Conservation (phyloP, 306 rosid species). For the Clitoria ternatea region DNA sequence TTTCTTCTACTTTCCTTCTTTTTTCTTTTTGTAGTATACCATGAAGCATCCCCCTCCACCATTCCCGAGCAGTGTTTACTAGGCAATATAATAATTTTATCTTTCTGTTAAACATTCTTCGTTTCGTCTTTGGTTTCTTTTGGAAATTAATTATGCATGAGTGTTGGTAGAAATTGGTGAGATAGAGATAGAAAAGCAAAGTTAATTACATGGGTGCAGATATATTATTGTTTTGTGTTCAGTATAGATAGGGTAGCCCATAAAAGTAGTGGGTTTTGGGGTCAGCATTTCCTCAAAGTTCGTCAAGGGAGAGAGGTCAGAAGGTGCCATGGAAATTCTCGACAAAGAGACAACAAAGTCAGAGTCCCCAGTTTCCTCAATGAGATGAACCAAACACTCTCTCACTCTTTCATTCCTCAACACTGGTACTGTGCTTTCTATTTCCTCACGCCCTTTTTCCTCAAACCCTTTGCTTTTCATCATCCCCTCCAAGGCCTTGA, state of each 20-base stretch:
- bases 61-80: neutral
- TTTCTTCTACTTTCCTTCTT: neutral
- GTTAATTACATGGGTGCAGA: too few species aligned
- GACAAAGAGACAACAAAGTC: slow-evolving; percentile 71
- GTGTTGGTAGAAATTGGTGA: neutral
- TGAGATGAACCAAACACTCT: slow-evolving; percentile 24
- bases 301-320: slow-evolving; percentile 22
- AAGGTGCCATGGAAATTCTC: slow-evolving; percentile 53
- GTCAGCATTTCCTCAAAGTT: slow-evolving; percentile 13
- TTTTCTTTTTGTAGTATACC: neutral
- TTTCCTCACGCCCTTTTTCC: neutral
- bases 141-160: too few species aligned
- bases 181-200: too few species aligned
- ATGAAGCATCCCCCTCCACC: neutral
- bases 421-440: neutral
- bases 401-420: neutral
- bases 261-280: neutral
- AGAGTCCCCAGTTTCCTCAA: slow-evolving; percentile 42
- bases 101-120: too few species aligned
- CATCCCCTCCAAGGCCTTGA: slow-evolving; percentile 29
- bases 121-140: too few species aligned
- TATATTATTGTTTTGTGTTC: neutral
- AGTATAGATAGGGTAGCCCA: neutral
- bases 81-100: too few species aligned
- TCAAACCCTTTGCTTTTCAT: neutral